Conservation (phyloP, 1,284 basidiomycete genomes). For the Cryptococcus floricola region DNA sequence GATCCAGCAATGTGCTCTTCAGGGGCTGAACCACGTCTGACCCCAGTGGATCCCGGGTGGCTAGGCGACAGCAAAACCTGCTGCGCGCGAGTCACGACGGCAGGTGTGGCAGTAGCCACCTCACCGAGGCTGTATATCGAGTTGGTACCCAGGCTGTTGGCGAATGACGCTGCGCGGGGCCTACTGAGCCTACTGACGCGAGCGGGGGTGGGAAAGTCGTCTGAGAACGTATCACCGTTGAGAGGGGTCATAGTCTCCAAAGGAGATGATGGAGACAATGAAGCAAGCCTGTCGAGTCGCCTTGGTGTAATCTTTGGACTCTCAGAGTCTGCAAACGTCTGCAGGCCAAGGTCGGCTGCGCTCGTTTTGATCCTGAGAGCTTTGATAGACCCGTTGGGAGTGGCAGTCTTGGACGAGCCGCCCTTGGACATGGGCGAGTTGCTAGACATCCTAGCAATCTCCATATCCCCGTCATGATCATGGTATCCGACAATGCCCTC, state of each 20-base stretch:
- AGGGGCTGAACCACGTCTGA: too few relatives aligned
- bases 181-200: neutral
- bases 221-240: neutral
- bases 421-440: neutral
- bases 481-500: too few relatives aligned
- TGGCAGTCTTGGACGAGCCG: neutral
- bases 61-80: neutral
- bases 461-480: too few relatives aligned
- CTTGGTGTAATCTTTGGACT: too few relatives aligned
- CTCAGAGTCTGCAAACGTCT: too few relatives aligned
- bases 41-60: too few relatives aligned
- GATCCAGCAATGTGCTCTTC: too few relatives aligned
- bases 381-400: neutral
- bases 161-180: slow-evolving; percentile 6
- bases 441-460: too few relatives aligned
- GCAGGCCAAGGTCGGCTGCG: neutral
- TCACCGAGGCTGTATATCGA: slow-evolving; percentile 13
- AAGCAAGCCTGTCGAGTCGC: too few relatives aligned
- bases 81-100: slow-evolving; percentile 1
- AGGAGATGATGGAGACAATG: too few relatives aligned
- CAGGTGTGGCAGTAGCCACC: slow-evolving; percentile 3
- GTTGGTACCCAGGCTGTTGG: slow-evolving; percentile 4
- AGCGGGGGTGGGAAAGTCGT: neutral
- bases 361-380: neutral
- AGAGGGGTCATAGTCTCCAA: neutral